Percentiles rank a stretch among this genome's conserved stretches.
Conservation (phyloP, 176 grass and related monocot species). For the Carex pumila region DNA sequence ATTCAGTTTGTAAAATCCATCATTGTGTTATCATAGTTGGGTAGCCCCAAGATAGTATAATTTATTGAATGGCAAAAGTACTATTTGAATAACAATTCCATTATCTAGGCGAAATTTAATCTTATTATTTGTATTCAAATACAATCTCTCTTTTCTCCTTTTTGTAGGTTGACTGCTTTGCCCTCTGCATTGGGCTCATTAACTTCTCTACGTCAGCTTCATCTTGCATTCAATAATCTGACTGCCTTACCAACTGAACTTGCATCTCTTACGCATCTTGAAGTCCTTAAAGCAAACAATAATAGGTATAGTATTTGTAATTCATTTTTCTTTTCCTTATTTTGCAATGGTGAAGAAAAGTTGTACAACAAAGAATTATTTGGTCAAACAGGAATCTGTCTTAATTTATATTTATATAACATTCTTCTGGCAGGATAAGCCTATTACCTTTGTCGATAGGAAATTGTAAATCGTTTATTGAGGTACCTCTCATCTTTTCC, state of each 20-base stretch:
- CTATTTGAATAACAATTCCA: not conserved
- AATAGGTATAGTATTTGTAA: conserved; percentile 53
- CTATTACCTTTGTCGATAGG: conserved; percentile 67
- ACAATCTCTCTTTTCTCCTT: not conserved
- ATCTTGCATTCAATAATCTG: conserved; percentile 66
- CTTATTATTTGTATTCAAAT: not conserved
- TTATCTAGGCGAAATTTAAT: not conserved
- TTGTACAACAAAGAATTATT: not conserved
- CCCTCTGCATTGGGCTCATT: conserved; percentile 54
- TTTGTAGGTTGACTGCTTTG: conserved; percentile 67
- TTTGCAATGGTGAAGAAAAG: not conserved
- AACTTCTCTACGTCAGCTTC: conserved; percentile 59
- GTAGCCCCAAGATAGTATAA: not conserved
- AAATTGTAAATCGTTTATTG: conserved; percentile 63
- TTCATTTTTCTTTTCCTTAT: not conserved
- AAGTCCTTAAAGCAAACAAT: conserved; percentile 69
- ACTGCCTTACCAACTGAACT: conserved; percentile 63
- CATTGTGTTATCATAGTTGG: not conserved
- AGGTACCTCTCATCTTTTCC: conserved; percentile 29
- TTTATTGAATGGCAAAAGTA: not conserved
- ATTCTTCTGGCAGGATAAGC: conserved; percentile 51
- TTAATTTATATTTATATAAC: conserved; percentile 20
- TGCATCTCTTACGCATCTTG: conserved; percentile 61
- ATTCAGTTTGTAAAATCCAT: not conserved
- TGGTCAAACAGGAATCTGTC: not conserved